Percentiles rank a stretch among this genome's conserved stretches.
These are phyloP conservation scores for Naganishia vishniacii DNA, from an alignment of 768 basidiomycete species.

Conservation along the genomic window DNA sequence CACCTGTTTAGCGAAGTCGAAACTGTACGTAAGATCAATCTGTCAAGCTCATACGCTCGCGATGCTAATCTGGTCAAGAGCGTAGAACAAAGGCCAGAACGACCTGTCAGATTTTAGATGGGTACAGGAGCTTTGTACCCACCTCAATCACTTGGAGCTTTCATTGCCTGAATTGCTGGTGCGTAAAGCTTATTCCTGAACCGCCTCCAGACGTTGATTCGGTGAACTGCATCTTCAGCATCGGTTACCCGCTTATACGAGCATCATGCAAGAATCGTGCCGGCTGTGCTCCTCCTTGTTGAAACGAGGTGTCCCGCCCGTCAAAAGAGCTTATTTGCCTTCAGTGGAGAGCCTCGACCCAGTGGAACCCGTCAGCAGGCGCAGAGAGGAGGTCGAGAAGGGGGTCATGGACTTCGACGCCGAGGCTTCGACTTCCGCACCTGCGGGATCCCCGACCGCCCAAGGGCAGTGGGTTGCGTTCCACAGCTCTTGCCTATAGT, in stretches of 20 bases:
- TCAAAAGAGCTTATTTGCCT: conserved; percentile 6
- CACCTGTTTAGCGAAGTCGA: conserved; percentile 16
- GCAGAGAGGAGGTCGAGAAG: too few relatives aligned
- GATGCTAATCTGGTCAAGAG: background rate
- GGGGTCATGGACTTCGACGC: too few relatives aligned
- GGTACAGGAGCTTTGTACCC: conserved; percentile 12
- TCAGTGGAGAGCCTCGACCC: background rate
- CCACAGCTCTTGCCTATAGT: conserved; percentile 6
- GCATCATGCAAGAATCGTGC: conserved; percentile 14
- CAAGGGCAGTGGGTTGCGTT: conserved; percentile 14
- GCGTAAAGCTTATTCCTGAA: background rate
- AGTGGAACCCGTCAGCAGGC: background rate
- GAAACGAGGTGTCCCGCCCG: conserved; percentile 8
- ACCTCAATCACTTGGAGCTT: conserved; percentile 12
- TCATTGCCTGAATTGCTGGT: conserved; percentile 13
- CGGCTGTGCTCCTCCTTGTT: conserved; percentile 3
- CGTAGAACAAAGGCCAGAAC: conserved; percentile 4
- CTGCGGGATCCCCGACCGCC: background rate
- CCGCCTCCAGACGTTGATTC: too few relatives aligned
- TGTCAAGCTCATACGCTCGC: too few relatives aligned
- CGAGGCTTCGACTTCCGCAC: background rate
- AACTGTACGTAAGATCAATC: background rate
- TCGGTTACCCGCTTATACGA: conserved; percentile 1
- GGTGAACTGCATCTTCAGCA: conserved; percentile 10
- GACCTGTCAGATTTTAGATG: conserved; percentile 11